Percentiles rank a stretch among this genome's conserved stretches.
Evolutionary conservation across 495 filamentous ascomycete genomes (phyloP).

Genomic region (Penicillium atrosanguineum): DNA sequence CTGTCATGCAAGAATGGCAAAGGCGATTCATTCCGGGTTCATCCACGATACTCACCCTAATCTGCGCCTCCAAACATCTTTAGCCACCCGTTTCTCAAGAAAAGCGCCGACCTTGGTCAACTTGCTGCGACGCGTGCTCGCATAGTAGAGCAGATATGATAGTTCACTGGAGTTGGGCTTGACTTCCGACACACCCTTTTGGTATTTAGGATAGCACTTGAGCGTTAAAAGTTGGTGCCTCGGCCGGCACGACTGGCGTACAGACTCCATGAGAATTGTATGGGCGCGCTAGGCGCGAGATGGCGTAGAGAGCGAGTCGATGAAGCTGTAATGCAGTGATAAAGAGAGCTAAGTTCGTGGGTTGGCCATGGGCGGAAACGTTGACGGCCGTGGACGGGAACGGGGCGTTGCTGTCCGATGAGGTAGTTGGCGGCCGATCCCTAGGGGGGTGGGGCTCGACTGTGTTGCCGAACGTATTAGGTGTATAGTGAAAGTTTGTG

Average conservation of each 20-base stretch:
- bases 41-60: constrained; percentile 62
- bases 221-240: constrained; percentile 92
- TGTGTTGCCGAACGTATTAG: background rate
- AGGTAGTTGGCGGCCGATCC: constrained; percentile 30
- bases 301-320: constrained; percentile 2
- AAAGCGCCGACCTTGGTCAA: constrained; percentile 90
- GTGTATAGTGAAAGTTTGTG: background rate
- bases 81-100: constrained; percentile 83
- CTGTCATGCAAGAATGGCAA: background rate
- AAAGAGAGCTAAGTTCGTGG: background rate
- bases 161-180: constrained; percentile 93
- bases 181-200: constrained; percentile 83
- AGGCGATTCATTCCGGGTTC: background rate
- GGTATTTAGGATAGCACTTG: constrained; percentile 88
- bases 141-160: constrained; percentile 93
- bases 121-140: constrained; percentile 87
- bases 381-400: constrained; percentile 21
- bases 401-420: constrained; percentile 23
- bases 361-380: constrained; percentile 15
- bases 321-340: background rate
- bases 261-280: constrained; percentile 48
- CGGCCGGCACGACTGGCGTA: constrained; percentile 68
- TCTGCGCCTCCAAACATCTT: constrained; percentile 77
- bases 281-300: constrained; percentile 5
- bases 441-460: constrained; percentile 27